Evolutionary conservation across 2,329 filamentous ascomycete species (phyloP).

Genomic region (Colletotrichum sp.): DNA sequence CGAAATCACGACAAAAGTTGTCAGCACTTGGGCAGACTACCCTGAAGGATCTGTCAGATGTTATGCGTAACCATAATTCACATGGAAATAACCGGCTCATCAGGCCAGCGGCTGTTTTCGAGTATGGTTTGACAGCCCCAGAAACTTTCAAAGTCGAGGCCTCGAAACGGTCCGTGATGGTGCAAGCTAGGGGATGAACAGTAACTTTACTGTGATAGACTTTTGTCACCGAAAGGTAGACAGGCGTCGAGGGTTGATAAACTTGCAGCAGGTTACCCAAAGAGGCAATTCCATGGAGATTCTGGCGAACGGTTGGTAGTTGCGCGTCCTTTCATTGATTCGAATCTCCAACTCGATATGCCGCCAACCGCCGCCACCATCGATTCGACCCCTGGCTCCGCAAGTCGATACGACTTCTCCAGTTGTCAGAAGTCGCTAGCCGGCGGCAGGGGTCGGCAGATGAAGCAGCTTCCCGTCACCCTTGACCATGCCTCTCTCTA

Average conservation of each 20-base stretch:
- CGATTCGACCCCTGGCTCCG: background rate
- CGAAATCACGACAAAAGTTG: background rate
- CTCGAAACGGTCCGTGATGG: background rate
- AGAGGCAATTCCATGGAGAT: constrained; percentile 2
- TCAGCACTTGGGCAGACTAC: background rate
- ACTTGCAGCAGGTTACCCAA: background rate
- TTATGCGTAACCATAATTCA: background rate
- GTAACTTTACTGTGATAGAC: background rate
- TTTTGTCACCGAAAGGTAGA: background rate
- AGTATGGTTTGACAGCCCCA: background rate
- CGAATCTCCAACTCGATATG: background rate
- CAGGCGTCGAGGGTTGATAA: background rate
- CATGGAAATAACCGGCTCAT: background rate
- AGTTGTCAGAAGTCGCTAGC: background rate
- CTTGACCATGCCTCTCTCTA: background rate
- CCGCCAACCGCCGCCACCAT: background rate
- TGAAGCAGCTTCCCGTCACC: constrained; percentile 11
- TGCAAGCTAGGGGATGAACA: background rate
- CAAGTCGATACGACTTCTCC: background rate
- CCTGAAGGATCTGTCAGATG: background rate
- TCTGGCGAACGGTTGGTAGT: constrained; percentile 17
- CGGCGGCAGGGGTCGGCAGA: background rate
- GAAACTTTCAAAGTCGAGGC: background rate
- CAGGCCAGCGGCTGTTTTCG: background rate
- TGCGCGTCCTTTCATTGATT: constrained; percentile 7